Conservation (phyloP, 805 yeast species). For the Wickerhamomyces alni region DNA sequence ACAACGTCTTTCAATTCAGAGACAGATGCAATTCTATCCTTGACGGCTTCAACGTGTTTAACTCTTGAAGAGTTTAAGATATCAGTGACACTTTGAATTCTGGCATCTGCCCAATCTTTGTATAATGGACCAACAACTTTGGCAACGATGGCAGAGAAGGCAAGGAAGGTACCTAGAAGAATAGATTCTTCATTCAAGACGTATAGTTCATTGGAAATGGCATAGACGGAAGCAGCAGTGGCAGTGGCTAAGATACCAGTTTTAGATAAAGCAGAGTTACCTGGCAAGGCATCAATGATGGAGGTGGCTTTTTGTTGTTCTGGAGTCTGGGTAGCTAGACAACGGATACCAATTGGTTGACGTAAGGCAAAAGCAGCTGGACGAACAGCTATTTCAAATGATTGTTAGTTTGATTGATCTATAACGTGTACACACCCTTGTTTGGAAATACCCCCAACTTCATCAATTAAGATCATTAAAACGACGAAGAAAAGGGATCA, state of each 20-base stretch:
- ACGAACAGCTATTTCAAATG: constrained; percentile 15
- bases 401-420: constrained; percentile 2
- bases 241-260: constrained; percentile 94
- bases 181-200: constrained; percentile 93
- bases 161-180: constrained; percentile 72
- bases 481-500: not conserved
- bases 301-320: constrained; percentile 94
- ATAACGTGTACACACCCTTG: not conserved
- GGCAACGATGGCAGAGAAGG: constrained; percentile 68
- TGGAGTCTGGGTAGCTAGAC: constrained; percentile 50
- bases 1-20: constrained; percentile 89
- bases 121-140: constrained; percentile 92
- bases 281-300: constrained; percentile 89
- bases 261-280: constrained; percentile 80
- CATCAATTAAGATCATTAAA: no score
- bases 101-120: constrained; percentile 88
- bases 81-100: constrained; percentile 73
- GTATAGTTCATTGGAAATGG: constrained; percentile 88
- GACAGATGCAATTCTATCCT: constrained; percentile 85
- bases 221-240: constrained; percentile 91
- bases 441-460: not conserved
- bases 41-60: constrained; percentile 88
- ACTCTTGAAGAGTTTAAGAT: constrained; percentile 83
- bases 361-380: constrained; percentile 27
- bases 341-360: constrained; percentile 53